phyloP scores from a whole-genome alignment of 495 filamentous ascomycete species.

The Penicillium antarcticum region DNA sequence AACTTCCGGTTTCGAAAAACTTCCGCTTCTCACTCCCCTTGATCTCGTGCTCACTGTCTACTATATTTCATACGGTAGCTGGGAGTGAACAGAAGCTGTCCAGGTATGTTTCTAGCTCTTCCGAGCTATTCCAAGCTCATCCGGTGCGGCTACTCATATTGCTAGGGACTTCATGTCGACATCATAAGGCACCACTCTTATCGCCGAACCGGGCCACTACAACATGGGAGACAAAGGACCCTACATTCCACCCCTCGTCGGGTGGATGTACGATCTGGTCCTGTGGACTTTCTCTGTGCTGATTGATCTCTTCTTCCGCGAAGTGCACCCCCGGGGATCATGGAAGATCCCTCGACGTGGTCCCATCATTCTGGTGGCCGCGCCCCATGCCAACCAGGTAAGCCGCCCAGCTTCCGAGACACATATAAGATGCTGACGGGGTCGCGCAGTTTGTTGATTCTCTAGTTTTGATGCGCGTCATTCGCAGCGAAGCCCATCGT shows the following conservation, averaged over 20 bases:
- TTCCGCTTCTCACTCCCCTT: background rate
- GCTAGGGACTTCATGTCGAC: conserved; percentile 19
- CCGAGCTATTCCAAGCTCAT: background rate
- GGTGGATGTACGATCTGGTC: conserved; percentile 77
- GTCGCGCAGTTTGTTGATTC: conserved; percentile 84
- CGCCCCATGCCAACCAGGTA: conserved; percentile 97
- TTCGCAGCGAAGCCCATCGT: conserved; percentile 79
- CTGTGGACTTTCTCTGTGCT: conserved; percentile 82
- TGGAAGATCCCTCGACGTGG: conserved; percentile 89
- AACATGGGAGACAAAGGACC: conserved; percentile 39
- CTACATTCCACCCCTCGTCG: conserved; percentile 64
- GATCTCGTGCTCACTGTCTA: background rate
- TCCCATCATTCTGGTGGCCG: conserved; percentile 94
- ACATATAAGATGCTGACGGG: conserved; percentile 4
- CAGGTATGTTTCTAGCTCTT: background rate
- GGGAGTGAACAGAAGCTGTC: background rate
- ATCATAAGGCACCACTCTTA: background rate
- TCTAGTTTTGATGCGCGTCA: conserved; percentile 84
- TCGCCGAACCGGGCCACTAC: background rate
- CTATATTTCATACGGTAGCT: background rate
- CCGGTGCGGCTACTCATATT: background rate
- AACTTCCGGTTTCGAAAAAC: conserved; percentile 12
- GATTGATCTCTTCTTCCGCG: conserved; percentile 93
- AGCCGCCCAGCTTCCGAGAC: conserved; percentile 8
- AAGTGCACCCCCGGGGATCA: conserved; percentile 89